phyloP scores from a whole-genome alignment of 129 eudicot species.

The Mikania micrantha region DNA sequence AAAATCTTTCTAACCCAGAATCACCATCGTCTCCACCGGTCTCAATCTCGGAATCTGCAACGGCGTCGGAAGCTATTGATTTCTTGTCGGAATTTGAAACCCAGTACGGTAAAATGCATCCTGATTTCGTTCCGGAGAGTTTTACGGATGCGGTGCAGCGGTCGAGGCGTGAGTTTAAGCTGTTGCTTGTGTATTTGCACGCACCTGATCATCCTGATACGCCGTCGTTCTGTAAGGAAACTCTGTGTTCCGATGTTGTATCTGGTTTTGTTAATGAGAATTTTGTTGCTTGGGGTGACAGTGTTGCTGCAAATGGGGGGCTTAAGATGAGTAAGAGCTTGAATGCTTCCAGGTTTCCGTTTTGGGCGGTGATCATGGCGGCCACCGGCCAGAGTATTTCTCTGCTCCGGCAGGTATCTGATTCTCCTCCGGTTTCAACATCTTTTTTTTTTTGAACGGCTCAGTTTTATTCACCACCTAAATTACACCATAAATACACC shows the following conservation, averaged over 20 bases:
- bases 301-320: conserved; percentile 56
- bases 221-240: conserved; percentile 44
- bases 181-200: conserved; percentile 71
- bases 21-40: conserved; percentile 25
- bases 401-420: conserved; percentile 64
- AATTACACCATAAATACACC: too few relatives aligned
- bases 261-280: conserved; percentile 60
- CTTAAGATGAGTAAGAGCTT: conserved; percentile 73
- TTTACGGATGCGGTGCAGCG: conserved; percentile 67
- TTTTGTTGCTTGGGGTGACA: conserved; percentile 78
- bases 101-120: conserved; percentile 40
- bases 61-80: conserved; percentile 45
- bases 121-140: conserved; percentile 55
- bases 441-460: too few relatives aligned
- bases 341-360: conserved; percentile 72
- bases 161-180: conserved; percentile 57
- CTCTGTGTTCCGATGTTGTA: conserved; percentile 51
- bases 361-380: conserved; percentile 72
- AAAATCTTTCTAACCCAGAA: conserved; percentile 20
- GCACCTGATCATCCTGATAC: conserved; percentile 80
- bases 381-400: conserved; percentile 73
- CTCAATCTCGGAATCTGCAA: conserved; percentile 35
- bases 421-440: neutral
- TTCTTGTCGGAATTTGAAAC: conserved; percentile 56
- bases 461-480: too few relatives aligned